Base-by-base conservation (phyloP, 2,329 filamentous ascomycete species). In the Xylariaceae sp. region DNA sequence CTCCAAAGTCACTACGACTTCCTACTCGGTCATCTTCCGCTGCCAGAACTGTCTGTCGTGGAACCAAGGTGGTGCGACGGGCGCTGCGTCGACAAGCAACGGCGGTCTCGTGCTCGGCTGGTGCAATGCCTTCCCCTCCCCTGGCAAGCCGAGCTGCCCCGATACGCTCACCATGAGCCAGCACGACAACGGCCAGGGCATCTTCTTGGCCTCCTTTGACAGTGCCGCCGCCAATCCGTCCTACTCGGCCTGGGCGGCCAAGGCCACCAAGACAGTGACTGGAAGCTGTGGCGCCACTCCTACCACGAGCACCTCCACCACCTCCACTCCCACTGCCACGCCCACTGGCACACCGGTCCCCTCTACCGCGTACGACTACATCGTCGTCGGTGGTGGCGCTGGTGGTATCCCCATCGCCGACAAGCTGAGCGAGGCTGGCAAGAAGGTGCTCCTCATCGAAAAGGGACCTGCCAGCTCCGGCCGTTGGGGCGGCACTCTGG, bases 1-100 rank as follows among this genome's bases (percentile, higher is more conserved):
- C 11, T 71, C 73, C 11, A 69, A 63, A 17, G 65, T 83, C 40
- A 81, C 73, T 50, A 65, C 67, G 12, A 76, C 73, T 17, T 64
- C 73, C 47, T 85, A 76, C 57, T 73, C 73, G 31, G 55, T 83
- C 33, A 70, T 83, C n/a, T 85, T 82, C 62, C 70, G 76, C 32
- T 85, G 81, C 59, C 59, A 78, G 48, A 67, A 69, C 48, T 79
- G 75, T 55, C 62, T 76, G 15, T 51, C 64, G 1, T 79, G 74
- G 70, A 60, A 72, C 48, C 65, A 76, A 28, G 63, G 68, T 17
- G 70, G 69, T 3, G 60, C 62, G 24, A 61, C 59, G 1, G 65
- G 65, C 0, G 63, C 60, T 3, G 63, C 65, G 2, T 63, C 64
- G 3, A 77, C 74, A 9, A 69, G 60, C 31, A 51, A 47, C 2